phyloP scores from a whole-genome alignment of 139 green algal species.

The Chlorella sp. region DNA sequence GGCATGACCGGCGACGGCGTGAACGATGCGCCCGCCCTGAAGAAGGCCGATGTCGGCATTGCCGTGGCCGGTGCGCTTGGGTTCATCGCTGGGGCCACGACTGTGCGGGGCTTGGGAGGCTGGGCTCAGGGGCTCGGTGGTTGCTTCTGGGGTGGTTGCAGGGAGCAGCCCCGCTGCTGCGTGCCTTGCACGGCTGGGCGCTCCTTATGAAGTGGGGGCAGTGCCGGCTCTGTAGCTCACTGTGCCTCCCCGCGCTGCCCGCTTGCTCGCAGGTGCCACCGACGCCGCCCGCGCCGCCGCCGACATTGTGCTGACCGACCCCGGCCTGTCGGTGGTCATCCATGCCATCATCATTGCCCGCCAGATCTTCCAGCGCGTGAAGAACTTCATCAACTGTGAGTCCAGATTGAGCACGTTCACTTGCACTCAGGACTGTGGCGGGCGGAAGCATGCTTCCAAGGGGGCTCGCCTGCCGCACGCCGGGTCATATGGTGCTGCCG shows the following conservation, averaged over 20 bases:
- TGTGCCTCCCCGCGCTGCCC: not conserved
- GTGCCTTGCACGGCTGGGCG: too few relatives aligned
- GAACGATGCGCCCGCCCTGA: conserved; percentile 90
- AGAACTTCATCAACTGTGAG: conserved; percentile 82
- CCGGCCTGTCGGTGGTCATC: conserved; percentile 81
- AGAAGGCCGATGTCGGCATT: conserved; percentile 87
- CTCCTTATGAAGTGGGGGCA: too few relatives aligned
- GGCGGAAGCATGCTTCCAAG: too few relatives aligned
- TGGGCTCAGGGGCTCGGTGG: too few relatives aligned
- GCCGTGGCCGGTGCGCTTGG: conserved; percentile 59
- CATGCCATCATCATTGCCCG: conserved; percentile 75
- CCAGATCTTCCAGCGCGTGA: conserved; percentile 85
- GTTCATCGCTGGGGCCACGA: not conserved
- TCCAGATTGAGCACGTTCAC: too few relatives aligned
- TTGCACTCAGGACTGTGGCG: too few relatives aligned
- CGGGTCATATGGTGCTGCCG: too few relatives aligned
- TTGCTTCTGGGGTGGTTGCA: too few relatives aligned
- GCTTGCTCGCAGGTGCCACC: conserved; percentile 55
- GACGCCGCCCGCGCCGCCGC: conserved; percentile 86
- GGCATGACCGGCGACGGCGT: conserved; percentile 94
- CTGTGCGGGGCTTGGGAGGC: too few relatives aligned
- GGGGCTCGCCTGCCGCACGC: too few relatives aligned
- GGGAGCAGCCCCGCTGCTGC: too few relatives aligned
- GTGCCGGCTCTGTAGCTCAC: too few relatives aligned
- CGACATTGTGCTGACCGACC: conserved; percentile 90